Conservation (phyloP, 371 early-diverging fungal species). For the Apophysomyces trapeziformis region DNA sequence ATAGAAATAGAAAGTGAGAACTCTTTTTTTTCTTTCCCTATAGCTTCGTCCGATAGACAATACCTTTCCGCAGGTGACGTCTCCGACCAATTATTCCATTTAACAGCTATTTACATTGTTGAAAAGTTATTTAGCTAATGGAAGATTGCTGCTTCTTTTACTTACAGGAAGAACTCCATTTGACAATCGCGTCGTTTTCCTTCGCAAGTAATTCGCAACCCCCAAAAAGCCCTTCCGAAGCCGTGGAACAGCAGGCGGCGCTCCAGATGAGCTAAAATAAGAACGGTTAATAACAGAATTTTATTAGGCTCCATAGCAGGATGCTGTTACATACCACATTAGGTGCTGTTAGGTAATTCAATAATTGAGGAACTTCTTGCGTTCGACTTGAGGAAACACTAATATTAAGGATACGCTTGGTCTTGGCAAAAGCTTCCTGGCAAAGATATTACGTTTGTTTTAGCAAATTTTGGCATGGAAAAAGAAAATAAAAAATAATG, state of each 20-base stretch:
- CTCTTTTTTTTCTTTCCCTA: too few species aligned
- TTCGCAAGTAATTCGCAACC: constrained; percentile 68
- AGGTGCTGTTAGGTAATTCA: constrained; percentile 78
- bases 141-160: constrained; percentile 16
- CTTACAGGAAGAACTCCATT: constrained; percentile 62
- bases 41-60: neutral
- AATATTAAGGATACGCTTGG: constrained; percentile 73
- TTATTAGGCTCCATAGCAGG: too few species aligned
- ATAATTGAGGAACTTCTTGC: constrained; percentile 70
- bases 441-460: neutral
- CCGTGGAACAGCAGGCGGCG: constrained; percentile 73
- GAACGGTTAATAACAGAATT: neutral
- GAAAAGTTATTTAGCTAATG: too few species aligned
- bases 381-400: constrained; percentile 70
- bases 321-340: constrained; percentile 61
- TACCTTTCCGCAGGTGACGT: constrained; percentile 54
- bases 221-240: constrained; percentile 59
- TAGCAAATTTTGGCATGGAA: too few species aligned
- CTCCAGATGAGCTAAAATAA: constrained; percentile 65
- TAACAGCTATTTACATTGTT: constrained; percentile 25
- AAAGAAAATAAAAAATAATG: too few species aligned
- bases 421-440: constrained; percentile 68
- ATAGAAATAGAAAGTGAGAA: neutral
- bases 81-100: constrained; percentile 61
- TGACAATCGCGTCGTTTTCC: constrained; percentile 65